Evolutionary conservation across 83 land plant genomes (phyloP), one percentile per base, ranked within the genome.

Genomic region (Picea abies): DNA sequence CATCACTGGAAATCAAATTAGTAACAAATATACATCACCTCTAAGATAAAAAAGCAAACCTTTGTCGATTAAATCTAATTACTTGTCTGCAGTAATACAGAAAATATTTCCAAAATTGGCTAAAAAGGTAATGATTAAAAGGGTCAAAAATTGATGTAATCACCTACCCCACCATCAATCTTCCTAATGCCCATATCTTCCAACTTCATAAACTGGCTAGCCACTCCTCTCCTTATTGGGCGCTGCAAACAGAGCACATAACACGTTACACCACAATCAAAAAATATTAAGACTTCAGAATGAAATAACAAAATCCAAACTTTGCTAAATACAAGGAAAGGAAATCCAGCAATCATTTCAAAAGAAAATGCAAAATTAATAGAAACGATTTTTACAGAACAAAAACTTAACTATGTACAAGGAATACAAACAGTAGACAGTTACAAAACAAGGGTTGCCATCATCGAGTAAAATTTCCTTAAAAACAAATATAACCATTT

Each of bases 151-250:
- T 52, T 49, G 56, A 41, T 4, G 39, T 47, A 22, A 68, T 47
- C 37, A 5, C 88, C 79, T 88, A 96, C 99, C 92, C 92, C 90
- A 73, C 88, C 76, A 65, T 91, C 87, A 62, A 90, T 81, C 64
- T 86, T 92, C 73, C 91, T 85, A 26, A 98, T 92, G 6, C 99
- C 99, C 20, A 93, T 71, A 82, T 97, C 99, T 78, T 97, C 96
- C 87, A 95, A 91, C 93, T 91, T 92, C 62, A 95, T 83, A 70
- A 90, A 85, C 29, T 80, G 91, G 19, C 98, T 92, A 23, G 88
- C 87, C 26, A 92, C 87, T 68, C 99, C 99, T 78, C 84, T 90
- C 83, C 99, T 88, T 60, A 97, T 93, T 6, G 99, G 98, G 84
- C 85, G 85, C 99, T 94, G 90, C 80, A 86, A 73, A 60, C 81